These are phyloP conservation scores for Buddleja alternifolia DNA, from an alignment of 257 asterid genomes.

Conservation along the genomic window DNA sequence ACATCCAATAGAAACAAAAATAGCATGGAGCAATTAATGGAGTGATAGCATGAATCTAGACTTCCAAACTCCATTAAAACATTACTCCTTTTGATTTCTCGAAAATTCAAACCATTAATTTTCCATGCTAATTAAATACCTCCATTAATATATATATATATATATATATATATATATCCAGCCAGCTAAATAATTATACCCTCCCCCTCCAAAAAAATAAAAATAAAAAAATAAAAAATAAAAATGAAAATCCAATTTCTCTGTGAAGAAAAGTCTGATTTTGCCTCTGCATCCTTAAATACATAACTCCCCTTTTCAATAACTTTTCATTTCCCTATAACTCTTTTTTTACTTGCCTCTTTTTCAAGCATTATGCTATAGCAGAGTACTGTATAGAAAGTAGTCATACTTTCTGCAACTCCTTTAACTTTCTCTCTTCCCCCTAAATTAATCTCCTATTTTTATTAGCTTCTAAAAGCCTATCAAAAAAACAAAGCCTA, in stretches of 20 bases:
- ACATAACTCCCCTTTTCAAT: slow-evolving; percentile 30
- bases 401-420: slow-evolving; percentile 32
- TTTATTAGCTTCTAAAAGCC: slow-evolving; percentile 28
- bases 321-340: slow-evolving; percentile 28
- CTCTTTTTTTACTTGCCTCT: slow-evolving; percentile 24
- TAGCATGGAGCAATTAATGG: slow-evolving; percentile 21
- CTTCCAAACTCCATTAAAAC: slow-evolving; percentile 48
- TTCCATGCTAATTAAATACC: slow-evolving; percentile 12
- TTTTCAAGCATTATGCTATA: slow-evolving; percentile 30
- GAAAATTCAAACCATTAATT: slow-evolving; percentile 61
- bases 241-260: background rate
- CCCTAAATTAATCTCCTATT: slow-evolving; percentile 21
- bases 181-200: no score
- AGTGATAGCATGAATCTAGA: no score
- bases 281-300: slow-evolving; percentile 30
- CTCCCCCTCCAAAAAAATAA: no score
- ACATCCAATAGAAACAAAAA: background rate
- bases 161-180: no score
- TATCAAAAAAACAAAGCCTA: no score
- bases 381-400: slow-evolving; percentile 19
- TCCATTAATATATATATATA: no score
- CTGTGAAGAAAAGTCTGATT: slow-evolving; percentile 24
- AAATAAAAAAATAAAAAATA: no score
- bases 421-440: slow-evolving; percentile 26
- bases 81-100: slow-evolving; percentile 44